A percentile compares a stretch with the other conserved stretches of the same genome.
Conservation (phyloP, 306 rosid genomes). For the Gynostemma pentaphyllum region DNA sequence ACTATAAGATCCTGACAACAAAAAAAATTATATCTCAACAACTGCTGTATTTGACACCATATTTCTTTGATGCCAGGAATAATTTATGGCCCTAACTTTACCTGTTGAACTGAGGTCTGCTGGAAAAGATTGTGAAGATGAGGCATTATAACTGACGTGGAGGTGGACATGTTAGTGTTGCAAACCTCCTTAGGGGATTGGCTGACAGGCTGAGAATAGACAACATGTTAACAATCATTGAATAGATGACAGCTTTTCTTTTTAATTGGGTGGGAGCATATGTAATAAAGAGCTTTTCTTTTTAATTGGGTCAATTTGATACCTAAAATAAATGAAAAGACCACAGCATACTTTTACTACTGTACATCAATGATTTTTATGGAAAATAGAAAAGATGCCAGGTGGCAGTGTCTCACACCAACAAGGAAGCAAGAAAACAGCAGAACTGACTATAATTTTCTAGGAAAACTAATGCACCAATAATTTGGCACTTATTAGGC, state of each 20-base stretch:
- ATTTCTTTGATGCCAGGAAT: slow-evolving; percentile 4
- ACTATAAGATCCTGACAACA: slow-evolving; percentile 67
- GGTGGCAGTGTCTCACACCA: not conserved
- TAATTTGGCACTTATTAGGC: no score
- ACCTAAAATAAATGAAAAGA: not conserved
- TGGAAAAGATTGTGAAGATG: slow-evolving; percentile 85
- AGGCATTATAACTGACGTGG: slow-evolving; percentile 66
- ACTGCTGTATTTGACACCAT: slow-evolving; percentile 5
- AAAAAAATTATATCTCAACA: slow-evolving; percentile 19
- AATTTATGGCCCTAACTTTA: slow-evolving; percentile 19
- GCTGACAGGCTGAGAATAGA: slow-evolving; percentile 39
- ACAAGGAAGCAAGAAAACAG: not conserved
- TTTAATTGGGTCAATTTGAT: no score
- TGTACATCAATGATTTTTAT: not conserved
- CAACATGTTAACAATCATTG: not conserved
- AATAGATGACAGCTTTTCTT: not conserved
- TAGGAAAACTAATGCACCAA: not conserved
- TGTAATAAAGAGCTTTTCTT: not conserved
- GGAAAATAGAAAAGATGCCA: not conserved
- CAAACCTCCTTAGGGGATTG: slow-evolving; percentile 47
- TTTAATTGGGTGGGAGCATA: no score
- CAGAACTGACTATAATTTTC: not conserved
- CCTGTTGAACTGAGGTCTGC: slow-evolving; percentile 95
- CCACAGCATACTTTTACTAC: not conserved
- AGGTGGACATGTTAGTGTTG: slow-evolving; percentile 45